These are phyloP conservation scores for Trichoderma harzianum DNA, from an alignment of 2,329 filamentous ascomycete species.

Conservation along the genomic window DNA sequence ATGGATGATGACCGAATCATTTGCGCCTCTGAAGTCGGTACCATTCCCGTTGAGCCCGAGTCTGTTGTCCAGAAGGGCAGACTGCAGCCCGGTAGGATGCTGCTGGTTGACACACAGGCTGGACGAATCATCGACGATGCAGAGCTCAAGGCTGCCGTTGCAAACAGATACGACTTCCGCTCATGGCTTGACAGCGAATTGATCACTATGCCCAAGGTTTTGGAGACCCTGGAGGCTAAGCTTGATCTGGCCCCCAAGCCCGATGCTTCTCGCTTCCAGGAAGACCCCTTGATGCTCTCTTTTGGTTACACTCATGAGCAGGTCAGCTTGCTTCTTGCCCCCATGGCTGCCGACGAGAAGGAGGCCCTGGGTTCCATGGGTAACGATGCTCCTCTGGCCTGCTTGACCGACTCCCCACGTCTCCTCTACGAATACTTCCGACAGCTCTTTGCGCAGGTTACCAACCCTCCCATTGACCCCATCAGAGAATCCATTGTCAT, in stretches of 20 bases:
- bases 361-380: slow-evolving; percentile 97
- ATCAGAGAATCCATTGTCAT: slow-evolving; percentile 98
- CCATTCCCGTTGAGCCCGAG: slow-evolving; percentile 87
- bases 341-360: slow-evolving; percentile 97
- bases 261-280: slow-evolving; percentile 69
- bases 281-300: slow-evolving; percentile 77
- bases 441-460: slow-evolving; percentile 95
- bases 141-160: slow-evolving; percentile 84
- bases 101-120: slow-evolving; percentile 83
- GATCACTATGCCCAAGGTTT: slow-evolving; percentile 73
- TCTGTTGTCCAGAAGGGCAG: slow-evolving; percentile 88
- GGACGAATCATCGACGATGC: slow-evolving; percentile 92
- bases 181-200: slow-evolving; percentile 84
- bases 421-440: slow-evolving; percentile 96
- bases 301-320: slow-evolving; percentile 97
- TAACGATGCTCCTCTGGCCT: slow-evolving; percentile 90
- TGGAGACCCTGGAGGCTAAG: slow-evolving; percentile 58
- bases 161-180: slow-evolving; percentile 83
- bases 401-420: slow-evolving; percentile 83
- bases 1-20: slow-evolving; percentile 96
- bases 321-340: slow-evolving; percentile 83
- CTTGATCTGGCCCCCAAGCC: slow-evolving; percentile 65
- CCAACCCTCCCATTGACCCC: slow-evolving; percentile 94
- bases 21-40: slow-evolving; percentile 93
- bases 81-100: slow-evolving; percentile 91